A percentile compares a stretch with the other conserved stretches of the same genome.
Conservation (phyloP, 495 filamentous ascomycete genomes). For the Penicillium simplicissimum region DNA sequence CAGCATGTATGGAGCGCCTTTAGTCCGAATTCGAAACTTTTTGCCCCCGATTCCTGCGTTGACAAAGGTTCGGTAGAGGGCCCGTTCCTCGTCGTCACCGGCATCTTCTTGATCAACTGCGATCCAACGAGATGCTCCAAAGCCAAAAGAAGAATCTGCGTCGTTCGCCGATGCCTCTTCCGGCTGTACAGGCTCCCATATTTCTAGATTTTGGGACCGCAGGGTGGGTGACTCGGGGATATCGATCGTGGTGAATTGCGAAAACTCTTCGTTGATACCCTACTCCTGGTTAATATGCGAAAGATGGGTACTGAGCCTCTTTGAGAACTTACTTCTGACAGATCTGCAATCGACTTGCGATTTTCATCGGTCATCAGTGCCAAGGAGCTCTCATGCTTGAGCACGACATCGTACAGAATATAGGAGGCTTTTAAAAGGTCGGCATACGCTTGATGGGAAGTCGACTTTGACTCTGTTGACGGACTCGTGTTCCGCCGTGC, state of each 20-base stretch:
- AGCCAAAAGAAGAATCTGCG: background rate
- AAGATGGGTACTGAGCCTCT: background rate
- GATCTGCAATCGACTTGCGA: background rate
- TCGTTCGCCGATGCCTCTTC: background rate
- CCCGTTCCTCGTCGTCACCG: background rate
- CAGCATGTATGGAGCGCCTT: background rate
- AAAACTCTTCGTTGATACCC: background rate
- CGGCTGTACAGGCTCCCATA: background rate
- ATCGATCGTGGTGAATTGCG: background rate
- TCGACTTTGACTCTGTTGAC: background rate
- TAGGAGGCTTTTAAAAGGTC: background rate
- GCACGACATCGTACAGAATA: background rate
- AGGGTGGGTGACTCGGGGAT: background rate
- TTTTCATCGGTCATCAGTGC: background rate
- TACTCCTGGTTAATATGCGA: background rate
- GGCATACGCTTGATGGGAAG: background rate
- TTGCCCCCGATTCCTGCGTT: background rate
- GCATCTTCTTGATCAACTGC: background rate
- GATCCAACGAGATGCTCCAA: background rate
- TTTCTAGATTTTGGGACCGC: background rate
- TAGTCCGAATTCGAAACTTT: background rate
- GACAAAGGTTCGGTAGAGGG: background rate
- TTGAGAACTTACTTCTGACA: background rate
- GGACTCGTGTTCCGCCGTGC: background rate
- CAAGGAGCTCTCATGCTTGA: background rate